Percentiles rank a stretch among this genome's conserved stretches.
These are phyloP conservation scores for Phytophthora fragariae DNA, from an alignment of 352 stramenopile species.

Conservation along the genomic window DNA sequence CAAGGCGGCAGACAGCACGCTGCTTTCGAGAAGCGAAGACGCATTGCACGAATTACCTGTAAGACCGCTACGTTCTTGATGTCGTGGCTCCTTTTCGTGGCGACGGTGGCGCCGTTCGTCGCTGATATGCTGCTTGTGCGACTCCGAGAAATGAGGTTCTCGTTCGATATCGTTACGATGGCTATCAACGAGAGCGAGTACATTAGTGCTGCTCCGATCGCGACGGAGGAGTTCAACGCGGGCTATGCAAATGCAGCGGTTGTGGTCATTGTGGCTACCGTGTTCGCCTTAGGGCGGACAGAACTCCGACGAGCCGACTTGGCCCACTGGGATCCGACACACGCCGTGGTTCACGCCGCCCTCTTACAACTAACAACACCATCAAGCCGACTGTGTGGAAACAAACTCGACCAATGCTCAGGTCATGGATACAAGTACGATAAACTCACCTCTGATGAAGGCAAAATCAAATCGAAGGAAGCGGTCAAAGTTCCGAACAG, in stretches of 20 bases:
- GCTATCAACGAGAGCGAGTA: constrained; percentile 38
- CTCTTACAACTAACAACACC: neutral
- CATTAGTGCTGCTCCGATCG: constrained; percentile 31
- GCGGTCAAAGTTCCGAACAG: neutral
- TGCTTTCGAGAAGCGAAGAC: neutral
- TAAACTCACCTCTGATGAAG: neutral
- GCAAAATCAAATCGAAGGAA: neutral
- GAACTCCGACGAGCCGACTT: constrained; percentile 25
- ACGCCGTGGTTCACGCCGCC: neutral
- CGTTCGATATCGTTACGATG: constrained; percentile 40
- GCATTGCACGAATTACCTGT: neutral
- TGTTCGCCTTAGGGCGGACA: constrained; percentile 21
- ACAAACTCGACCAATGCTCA: neutral
- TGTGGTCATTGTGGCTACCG: neutral
- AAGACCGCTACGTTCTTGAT: neutral
- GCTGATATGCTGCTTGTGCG: constrained; percentile 43
- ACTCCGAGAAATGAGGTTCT: constrained; percentile 41
- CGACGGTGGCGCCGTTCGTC: constrained; percentile 28
- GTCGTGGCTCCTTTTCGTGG: constrained; percentile 9
- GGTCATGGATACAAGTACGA: neutral
- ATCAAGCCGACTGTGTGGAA: neutral
- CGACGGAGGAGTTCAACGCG: constrained; percentile 21
- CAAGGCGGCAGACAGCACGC: neutral
- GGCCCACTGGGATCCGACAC: constrained; percentile 26
- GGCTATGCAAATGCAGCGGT: constrained; percentile 18